phyloP scores from a whole-genome alignment of 805 yeast genomes.

The Yamadazyma takamatsuzukensis region DNA sequence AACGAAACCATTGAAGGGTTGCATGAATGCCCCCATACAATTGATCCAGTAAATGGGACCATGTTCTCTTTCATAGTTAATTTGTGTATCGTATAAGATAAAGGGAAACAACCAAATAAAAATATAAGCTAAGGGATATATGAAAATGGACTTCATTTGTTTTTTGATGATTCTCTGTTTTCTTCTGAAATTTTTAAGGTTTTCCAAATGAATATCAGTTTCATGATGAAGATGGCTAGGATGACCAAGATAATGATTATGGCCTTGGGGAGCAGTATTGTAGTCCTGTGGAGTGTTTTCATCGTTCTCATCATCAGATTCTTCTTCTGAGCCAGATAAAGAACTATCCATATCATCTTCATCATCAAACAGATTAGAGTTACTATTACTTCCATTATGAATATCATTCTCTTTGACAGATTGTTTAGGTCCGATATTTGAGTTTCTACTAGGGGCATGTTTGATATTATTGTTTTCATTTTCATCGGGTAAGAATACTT shows the following conservation, averaged over 20 bases:
- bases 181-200: constrained; percentile 56
- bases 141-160: constrained; percentile 75
- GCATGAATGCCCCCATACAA: constrained; percentile 68
- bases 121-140: constrained; percentile 81
- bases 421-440: constrained; percentile 4
- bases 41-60: constrained; percentile 62
- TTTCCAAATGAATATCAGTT: constrained; percentile 53
- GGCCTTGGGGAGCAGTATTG: background rate
- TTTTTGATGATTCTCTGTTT: constrained; percentile 66
- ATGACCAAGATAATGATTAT: background rate
- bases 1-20: constrained; percentile 75
- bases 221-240: too few relatives aligned
- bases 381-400: too few relatives aligned
- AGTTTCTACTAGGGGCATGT: background rate
- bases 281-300: constrained; percentile 7
- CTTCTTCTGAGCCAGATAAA: constrained; percentile 13
- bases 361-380: constrained; percentile 9
- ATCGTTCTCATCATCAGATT: constrained; percentile 18
- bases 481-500: constrained; percentile 24
- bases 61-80: constrained; percentile 41
- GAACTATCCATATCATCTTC: constrained; percentile 27
- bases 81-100: constrained; percentile 57
- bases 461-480: constrained; percentile 3
- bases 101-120: constrained; percentile 82
- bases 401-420: constrained; percentile 1